These are phyloP conservation scores for Xeromyces bisporus DNA, from an alignment of 495 filamentous ascomycete species.

Conservation along the genomic window DNA sequence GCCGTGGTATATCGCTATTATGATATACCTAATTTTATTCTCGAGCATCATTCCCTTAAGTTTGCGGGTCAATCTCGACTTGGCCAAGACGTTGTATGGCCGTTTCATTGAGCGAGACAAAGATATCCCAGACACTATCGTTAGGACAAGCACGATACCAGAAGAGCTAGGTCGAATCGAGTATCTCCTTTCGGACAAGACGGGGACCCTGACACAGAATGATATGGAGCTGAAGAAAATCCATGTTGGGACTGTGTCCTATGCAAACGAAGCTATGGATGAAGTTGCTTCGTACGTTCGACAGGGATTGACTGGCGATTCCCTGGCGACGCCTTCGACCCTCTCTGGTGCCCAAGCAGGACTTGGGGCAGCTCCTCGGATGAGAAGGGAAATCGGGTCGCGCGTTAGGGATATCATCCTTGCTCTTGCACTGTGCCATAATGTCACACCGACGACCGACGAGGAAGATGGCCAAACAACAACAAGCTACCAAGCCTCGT, in stretches of 20 bases:
- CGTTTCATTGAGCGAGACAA: constrained; percentile 86
- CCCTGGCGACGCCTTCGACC: constrained; percentile 60
- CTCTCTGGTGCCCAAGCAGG: constrained; percentile 39
- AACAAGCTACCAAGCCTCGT: constrained; percentile 88
- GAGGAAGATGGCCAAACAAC: constrained; percentile 60
- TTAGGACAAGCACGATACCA: constrained; percentile 91
- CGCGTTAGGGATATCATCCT: constrained; percentile 81
- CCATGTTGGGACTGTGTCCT: constrained; percentile 93
- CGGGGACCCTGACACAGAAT: constrained; percentile 92
- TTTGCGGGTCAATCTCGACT: constrained; percentile 86
- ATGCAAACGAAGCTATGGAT: constrained; percentile 96
- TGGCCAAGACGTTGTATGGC: constrained; percentile 93
- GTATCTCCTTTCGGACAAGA: constrained; percentile 94
- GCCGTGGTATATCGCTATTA: constrained; percentile 84
- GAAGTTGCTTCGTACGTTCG: constrained; percentile 75
- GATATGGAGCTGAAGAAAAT: constrained; percentile 99
- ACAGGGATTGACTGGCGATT: constrained; percentile 52
- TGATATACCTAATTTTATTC: constrained; percentile 94
- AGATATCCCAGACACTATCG: constrained; percentile 79
- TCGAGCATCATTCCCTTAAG: constrained; percentile 97
- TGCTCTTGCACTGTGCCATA: constrained; percentile 88
- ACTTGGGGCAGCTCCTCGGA: constrained; percentile 51
- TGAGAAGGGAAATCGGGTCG: constrained; percentile 79
- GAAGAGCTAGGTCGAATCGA: constrained; percentile 93
- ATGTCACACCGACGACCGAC: constrained; percentile 84